Conservation (phyloP, 148 eudicot species). For the Fagopyrum tataricum region DNA sequence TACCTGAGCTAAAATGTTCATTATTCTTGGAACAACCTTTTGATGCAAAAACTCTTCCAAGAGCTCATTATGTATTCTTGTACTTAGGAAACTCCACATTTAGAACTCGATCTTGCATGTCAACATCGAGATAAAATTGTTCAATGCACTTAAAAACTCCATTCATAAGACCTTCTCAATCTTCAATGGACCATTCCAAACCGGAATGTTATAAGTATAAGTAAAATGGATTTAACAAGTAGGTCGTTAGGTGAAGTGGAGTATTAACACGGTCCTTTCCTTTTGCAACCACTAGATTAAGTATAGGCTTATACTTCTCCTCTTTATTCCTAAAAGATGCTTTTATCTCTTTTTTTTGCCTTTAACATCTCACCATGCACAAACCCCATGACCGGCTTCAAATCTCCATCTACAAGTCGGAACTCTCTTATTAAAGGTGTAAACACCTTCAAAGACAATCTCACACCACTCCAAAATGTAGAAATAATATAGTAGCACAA, state of each 20-base stretch:
- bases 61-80: neutral
- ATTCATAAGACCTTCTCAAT: neutral
- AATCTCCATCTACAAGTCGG: neutral
- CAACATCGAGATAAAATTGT: neutral
- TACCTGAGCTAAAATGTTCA: neutral
- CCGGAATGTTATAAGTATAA: neutral
- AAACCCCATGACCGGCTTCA: neutral
- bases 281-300: neutral
- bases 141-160: neutral
- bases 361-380: neutral
- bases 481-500: neutral
- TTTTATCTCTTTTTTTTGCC: neutral
- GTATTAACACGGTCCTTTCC: neutral
- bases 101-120: neutral
- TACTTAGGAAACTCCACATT: neutral
- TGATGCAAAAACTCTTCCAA: neutral
- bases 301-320: neutral
- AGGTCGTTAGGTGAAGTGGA: neutral
- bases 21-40: neutral
- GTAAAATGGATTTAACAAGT: neutral
- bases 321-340: neutral
- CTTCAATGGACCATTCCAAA: neutral
- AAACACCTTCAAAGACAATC: neutral
- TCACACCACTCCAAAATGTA: neutral
- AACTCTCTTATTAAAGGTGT: neutral